Percentiles rank a stretch among this genome's conserved stretches.
phyloP scores from a whole-genome alignment of 2,329 filamentous ascomycete genomes.

The Verticillium klebahnii region DNA sequence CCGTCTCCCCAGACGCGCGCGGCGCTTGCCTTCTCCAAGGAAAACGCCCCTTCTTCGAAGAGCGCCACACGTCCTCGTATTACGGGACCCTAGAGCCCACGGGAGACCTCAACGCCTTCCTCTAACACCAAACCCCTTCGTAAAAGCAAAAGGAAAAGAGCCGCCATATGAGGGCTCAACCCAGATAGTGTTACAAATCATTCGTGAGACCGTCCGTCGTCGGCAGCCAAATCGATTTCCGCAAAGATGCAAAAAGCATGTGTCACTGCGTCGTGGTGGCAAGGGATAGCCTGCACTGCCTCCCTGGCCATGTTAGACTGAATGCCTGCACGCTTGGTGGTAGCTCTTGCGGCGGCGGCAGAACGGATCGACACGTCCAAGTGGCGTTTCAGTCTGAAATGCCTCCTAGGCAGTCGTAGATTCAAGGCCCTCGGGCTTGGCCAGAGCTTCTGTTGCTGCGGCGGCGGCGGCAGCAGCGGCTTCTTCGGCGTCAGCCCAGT shows the following conservation, averaged over 20 bases:
- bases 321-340: too few relatives aligned
- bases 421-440: neutral
- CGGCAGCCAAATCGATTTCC: neutral
- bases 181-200: neutral
- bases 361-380: neutral
- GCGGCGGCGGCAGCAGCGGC: neutral
- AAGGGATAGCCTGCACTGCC: too few relatives aligned
- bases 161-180: neutral
- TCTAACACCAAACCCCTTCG: neutral
- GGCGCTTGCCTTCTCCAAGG: neutral
- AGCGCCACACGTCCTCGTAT: neutral
- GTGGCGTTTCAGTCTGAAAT: neutral
- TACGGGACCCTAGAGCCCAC: neutral
- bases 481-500: neutral
- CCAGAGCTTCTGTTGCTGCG: neutral
- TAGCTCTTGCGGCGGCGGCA: too few relatives aligned
- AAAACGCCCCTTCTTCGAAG: neutral
- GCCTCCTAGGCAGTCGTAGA: neutral
- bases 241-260: too few relatives aligned
- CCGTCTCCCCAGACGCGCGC: neutral
- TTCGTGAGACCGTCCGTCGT: neutral
- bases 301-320: too few relatives aligned
- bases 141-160: neutral
- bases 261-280: too few relatives aligned
- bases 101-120: slow-evolving; percentile 1